A percentile compares a stretch with the other conserved stretches of the same genome.
phyloP scores from a whole-genome alignment of 441 rosid species.

The Brassica hybrid region DNA sequence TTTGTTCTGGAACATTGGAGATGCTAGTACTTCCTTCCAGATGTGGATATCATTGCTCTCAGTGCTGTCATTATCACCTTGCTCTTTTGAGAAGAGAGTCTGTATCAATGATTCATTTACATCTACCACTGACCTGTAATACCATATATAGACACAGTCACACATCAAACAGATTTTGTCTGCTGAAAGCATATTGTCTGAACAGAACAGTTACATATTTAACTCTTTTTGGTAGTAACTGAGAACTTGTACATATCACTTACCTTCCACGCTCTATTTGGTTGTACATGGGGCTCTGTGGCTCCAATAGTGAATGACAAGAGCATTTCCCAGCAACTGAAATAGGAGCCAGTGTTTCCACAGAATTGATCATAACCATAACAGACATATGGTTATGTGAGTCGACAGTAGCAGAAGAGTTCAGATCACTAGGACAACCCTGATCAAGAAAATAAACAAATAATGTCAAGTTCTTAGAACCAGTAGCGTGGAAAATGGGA shows the following conservation, averaged over 20 bases:
- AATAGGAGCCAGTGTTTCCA: slow-evolving; percentile 78
- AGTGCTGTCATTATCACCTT: not conserved
- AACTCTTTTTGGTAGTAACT: not conserved
- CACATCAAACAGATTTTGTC: not conserved
- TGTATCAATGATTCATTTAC: not conserved
- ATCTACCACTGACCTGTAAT: not conserved
- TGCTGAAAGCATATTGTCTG: not conserved
- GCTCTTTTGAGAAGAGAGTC: slow-evolving; percentile 51
- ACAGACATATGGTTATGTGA: slow-evolving; percentile 86
- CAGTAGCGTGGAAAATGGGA: not conserved
- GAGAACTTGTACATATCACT: not conserved
- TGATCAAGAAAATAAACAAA: slow-evolving; percentile 32
- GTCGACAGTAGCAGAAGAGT: slow-evolving; percentile 57
- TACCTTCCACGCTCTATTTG: not conserved
- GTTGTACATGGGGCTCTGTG: not conserved
- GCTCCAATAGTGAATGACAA: slow-evolving; percentile 65
- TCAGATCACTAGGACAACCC: slow-evolving; percentile 80
- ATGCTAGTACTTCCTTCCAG: not conserved
- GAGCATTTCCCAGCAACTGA: slow-evolving; percentile 81
- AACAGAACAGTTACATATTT: not conserved
- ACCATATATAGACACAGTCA: not conserved
- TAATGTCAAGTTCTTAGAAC: not conserved
- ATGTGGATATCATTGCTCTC: not conserved
- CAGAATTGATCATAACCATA: slow-evolving; percentile 66
- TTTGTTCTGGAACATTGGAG: slow-evolving; percentile 3